These are phyloP conservation scores for Carex cristatella DNA, from an alignment of 176 grass and related monocot genomes.

Conservation along the genomic window DNA sequence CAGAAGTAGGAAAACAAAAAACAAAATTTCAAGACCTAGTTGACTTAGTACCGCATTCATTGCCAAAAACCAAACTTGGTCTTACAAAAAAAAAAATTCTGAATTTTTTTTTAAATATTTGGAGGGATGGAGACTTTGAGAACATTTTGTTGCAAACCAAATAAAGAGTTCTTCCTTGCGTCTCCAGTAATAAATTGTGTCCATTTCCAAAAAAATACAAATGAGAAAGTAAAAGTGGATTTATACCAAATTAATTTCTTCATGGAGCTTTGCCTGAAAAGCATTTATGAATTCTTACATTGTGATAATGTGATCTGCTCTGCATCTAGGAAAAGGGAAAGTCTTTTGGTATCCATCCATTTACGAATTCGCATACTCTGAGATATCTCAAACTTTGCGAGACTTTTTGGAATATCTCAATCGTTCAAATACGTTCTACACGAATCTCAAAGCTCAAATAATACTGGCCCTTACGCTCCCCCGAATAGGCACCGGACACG, in stretches of 20 bases:
- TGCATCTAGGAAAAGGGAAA: background rate
- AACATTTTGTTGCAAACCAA: background rate
- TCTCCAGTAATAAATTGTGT: background rate
- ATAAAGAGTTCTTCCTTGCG: background rate
- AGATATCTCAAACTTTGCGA: no score
- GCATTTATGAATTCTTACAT: conserved; percentile 4
- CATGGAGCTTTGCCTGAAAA: background rate
- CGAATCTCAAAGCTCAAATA: no score
- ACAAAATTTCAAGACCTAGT: background rate
- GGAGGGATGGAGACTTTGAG: background rate
- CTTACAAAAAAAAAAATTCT: background rate
- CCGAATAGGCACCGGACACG: no score
- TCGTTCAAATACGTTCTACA: no score
- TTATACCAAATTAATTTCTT: background rate
- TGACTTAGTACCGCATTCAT: background rate
- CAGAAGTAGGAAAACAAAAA: background rate
- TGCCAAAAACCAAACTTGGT: background rate
- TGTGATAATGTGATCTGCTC: background rate
- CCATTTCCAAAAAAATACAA: background rate
- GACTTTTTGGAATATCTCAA: no score
- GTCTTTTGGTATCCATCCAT: no score
- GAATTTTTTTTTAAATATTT: background rate
- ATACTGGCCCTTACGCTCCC: no score
- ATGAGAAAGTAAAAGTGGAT: background rate
- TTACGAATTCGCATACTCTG: no score